Evolutionary conservation across 805 yeast genomes (phyloP).

Genomic region (Saccharomycopsis vini): DNA sequence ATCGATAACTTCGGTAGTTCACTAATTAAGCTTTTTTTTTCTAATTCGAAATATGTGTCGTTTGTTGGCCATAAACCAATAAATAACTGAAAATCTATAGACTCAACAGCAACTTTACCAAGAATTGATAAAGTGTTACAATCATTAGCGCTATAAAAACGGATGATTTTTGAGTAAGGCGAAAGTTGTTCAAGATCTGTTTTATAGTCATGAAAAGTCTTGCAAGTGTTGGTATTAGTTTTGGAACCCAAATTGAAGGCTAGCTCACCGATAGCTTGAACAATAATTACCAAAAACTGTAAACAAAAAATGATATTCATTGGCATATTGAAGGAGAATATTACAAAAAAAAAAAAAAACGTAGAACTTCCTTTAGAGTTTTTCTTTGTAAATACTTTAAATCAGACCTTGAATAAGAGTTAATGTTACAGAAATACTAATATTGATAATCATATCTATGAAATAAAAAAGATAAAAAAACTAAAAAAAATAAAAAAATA

Average conservation of each 20-base stretch:
- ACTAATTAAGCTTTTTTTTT: constrained; percentile 57
- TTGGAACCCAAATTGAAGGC: constrained; percentile 86
- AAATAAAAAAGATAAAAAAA: no score
- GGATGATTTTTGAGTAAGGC: constrained; percentile 54
- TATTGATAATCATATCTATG: no score
- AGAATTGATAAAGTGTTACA: constrained; percentile 80
- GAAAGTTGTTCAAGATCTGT: constrained; percentile 55
- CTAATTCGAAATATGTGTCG: constrained; percentile 64
- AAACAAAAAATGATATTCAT: no score
- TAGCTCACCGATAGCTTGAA: constrained; percentile 26
- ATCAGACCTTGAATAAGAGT: no score
- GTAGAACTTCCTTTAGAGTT: no score
- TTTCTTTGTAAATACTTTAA: no score
- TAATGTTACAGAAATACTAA: no score
- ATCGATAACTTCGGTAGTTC: constrained; percentile 69
- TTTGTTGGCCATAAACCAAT: constrained; percentile 95
- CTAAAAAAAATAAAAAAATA: no score
- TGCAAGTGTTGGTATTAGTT: constrained; percentile 68
- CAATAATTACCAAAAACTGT: no score
- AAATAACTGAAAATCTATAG: constrained; percentile 67
- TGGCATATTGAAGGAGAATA: no score
- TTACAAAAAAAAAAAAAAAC: no score
- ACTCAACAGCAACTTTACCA: constrained; percentile 78
- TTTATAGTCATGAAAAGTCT: constrained; percentile 59
- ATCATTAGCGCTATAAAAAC: constrained; percentile 88